phyloP scores from a whole-genome alignment of 139 green algal genomes.

The Microglena sp. region DNA sequence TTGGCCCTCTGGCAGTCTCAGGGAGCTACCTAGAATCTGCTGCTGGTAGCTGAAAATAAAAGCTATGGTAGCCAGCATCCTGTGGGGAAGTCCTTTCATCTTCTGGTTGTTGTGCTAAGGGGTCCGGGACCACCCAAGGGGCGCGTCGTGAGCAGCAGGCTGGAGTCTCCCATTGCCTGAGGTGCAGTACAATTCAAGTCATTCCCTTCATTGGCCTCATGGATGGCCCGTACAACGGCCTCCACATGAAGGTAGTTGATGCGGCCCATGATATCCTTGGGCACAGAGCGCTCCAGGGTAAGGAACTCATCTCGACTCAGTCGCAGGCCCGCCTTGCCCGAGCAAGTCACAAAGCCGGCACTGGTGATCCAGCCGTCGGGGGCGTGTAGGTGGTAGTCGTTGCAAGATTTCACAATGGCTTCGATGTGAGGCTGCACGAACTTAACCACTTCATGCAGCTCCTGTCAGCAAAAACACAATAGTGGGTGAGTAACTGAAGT shows the following conservation, averaged over 20 bases:
- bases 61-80: too few species aligned
- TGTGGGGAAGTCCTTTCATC: too few species aligned
- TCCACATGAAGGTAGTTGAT: conserved; percentile 29
- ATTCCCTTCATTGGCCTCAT: background rate
- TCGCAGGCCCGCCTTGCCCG: background rate
- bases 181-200: background rate
- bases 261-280: conserved; percentile 27
- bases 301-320: conserved; percentile 18
- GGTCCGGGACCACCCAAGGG: too few species aligned
- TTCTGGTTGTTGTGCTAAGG: too few species aligned
- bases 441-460: conserved; percentile 13
- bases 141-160: too few species aligned
- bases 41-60: too few species aligned
- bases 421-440: conserved; percentile 7
- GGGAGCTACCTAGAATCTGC: too few species aligned
- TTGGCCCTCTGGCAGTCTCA: too few species aligned
- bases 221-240: conserved; percentile 4
- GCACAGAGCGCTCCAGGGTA: conserved; percentile 26
- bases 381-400: conserved; percentile 24
- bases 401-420: conserved; percentile 11
- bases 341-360: conserved; percentile 3
- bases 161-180: background rate
- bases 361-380: conserved; percentile 32
- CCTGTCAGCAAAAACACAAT: too few species aligned
- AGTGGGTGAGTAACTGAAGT: too few species aligned